Evolutionary conservation across 306 rosid genomes (phyloP).

Genomic region (Rosa lucieae): DNA sequence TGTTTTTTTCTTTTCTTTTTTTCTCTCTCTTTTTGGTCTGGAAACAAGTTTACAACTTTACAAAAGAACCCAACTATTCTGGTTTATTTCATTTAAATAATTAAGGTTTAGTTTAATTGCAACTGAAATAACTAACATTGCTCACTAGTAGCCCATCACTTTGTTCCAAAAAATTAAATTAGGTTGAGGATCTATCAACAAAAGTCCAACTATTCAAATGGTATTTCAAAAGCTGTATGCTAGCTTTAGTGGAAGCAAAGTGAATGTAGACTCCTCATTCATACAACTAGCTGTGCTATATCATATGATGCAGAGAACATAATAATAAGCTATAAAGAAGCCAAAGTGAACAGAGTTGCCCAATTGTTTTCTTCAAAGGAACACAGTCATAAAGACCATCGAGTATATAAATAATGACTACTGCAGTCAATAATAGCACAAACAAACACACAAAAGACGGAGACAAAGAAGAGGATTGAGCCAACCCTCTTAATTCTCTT

Average conservation of each 20-base stretch:
- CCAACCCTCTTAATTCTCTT: neutral
- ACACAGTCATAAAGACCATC: constrained; percentile 40
- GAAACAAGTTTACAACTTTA: neutral
- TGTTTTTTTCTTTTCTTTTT: no score
- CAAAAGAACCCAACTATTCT: neutral
- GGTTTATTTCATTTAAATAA: neutral
- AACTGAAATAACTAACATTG: no score
- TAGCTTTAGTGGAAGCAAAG: constrained; percentile 16
- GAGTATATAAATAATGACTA: constrained; percentile 23
- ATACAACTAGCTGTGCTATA: constrained; percentile 16
- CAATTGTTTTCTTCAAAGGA: constrained; percentile 24
- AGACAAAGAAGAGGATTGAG: constrained; percentile 4
- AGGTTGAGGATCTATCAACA: no score
- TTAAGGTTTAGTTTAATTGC: no score
- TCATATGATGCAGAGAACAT: constrained; percentile 21
- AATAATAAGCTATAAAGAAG: constrained; percentile 16
- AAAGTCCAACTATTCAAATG: no score
- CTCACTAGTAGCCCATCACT: no score
- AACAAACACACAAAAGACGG: constrained; percentile 13
- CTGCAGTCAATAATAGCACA: constrained; percentile 29
- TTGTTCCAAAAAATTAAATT: no score
- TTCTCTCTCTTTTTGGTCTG: neutral
- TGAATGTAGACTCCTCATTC: constrained; percentile 23
- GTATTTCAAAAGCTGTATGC: neutral
- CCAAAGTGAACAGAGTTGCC: constrained; percentile 12